Evolutionary conservation across 192 early-diverging fungal species (phyloP), one percentile per base, ranked within the genome.

Genomic region (Geranomyces variabilis): DNA sequence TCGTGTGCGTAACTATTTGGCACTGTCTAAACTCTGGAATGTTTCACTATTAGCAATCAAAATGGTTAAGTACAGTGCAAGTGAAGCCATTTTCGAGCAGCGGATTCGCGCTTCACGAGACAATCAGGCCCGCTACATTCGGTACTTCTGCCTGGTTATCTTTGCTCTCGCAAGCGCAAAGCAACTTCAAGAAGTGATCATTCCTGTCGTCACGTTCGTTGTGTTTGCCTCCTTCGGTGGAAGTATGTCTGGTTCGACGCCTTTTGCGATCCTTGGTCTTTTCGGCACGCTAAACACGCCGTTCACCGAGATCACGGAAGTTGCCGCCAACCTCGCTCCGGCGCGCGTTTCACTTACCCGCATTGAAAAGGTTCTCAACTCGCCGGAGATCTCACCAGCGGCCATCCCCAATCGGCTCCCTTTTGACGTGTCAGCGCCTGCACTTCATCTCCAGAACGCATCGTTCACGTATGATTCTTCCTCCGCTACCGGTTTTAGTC

Each of bases 261-360:
- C 44, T 3, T 65, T 65, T 65, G n/a, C 41, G 17, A 19, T 46
- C 34, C 76, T 91, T 55, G 80, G 85, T 2, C 71, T 93, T 7
- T 91, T 91, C 73, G 81, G 83, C 13, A 80, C 80, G 71, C 66
- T 93, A 2, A 77, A 79, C 30, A 76, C 78, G 29, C 89, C 88
- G 7, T 77, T 81, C 46, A 65, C 69, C 60, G 70, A 29, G 41
- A 77, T 90, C 36, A 87, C 90, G 7, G 87, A 89, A 41, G 83
- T 85, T 17, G 78, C 88, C 21, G 79, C 85, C 33, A 55, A 85
- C 0, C 77, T 84, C 31, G 75, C 82, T 33, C 76, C 81, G 51
- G 34, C 41, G 41, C 14, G n/a, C n/a, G 63, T 64, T 19, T 41
- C 63, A 4, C 21, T 45, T 43, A 1, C 26, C 31, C 63, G 74